Base-by-base conservation (phyloP, 1,284 basidiomycete species). In the Malassezia nana region DNA sequence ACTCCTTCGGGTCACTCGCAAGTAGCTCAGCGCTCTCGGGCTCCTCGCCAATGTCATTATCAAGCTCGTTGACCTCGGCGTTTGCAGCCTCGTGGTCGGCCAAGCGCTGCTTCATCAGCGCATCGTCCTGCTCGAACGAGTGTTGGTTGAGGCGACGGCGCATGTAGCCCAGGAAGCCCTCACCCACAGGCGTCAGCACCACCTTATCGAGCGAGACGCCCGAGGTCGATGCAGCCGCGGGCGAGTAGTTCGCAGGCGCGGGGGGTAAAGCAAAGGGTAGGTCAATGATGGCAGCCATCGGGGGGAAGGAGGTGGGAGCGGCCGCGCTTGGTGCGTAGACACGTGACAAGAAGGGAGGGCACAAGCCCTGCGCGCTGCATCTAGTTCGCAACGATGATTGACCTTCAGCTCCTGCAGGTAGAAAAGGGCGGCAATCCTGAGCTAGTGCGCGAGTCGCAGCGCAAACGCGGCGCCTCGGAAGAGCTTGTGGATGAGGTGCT, bases 401-500 rank as follows among this genome's bases (percentile, higher is more conserved):
- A 64, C 53, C 50, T 63, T 31, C 42, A 56, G 62, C 57, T 57
- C 44, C 65, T 73, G 30, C 68, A 71, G 52, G 62, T 66, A 72
- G 58, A 67, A 58, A 77, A 76, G 65, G 94, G 92, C 32, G 94
- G 92, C 45, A 87, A 95, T 78, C 84, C 90, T n/a, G 84, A 88
- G 65, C 81, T 85, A 70, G 91, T 98, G 64, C 80, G 85, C 60
- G 89, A 90, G 70, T 94, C 89, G 13, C 91, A 98, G 78, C 80
- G 83, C 73, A 92, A 90, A 77, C 83, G 94, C 38, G 86, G 86
- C 6, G 84, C 89, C 41, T 80, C 85, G 22, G 86, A 87, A 43
- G 89, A 91, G 76, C 76, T 95, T 62, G 90, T 96, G 12, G 90
- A 95, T 76, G 86, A 96, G 75, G 83, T 96, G 57, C 84, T 96